Evolutionary conservation across 768 basidiomycete genomes (phyloP).

Genomic region (Asterophora parasitica): DNA sequence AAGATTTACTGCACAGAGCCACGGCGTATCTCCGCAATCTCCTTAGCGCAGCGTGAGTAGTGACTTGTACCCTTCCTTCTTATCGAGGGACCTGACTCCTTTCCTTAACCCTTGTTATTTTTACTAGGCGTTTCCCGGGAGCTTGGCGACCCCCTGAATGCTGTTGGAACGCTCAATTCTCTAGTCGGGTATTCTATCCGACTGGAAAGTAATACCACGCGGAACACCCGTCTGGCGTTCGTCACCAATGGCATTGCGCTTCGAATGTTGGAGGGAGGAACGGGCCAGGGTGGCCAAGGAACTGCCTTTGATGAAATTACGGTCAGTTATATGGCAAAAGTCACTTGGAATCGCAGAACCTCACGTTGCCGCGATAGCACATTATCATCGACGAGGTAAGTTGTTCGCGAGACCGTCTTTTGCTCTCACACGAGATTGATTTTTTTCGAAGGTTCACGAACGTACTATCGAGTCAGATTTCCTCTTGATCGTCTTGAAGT

Average conservation of each 20-base stretch:
- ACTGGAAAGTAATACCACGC: constrained; percentile 80
- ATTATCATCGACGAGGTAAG: constrained; percentile 91
- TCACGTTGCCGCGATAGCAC: constrained; percentile 46
- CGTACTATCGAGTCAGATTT: constrained; percentile 97
- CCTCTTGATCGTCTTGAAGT: constrained; percentile 87
- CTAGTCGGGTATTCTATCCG: constrained; percentile 94
- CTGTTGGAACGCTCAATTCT: constrained; percentile 71
- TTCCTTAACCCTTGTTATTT: constrained; percentile 1
- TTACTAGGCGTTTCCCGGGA: constrained; percentile 72
- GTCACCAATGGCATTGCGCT: constrained; percentile 94
- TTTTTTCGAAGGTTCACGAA: constrained; percentile 76
- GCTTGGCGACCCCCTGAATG: constrained; percentile 77
- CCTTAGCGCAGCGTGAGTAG: constrained; percentile 74
- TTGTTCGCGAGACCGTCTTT: too few species aligned
- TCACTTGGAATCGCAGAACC: constrained; percentile 1
- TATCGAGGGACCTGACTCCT: background rate
- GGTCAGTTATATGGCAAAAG: constrained; percentile 37
- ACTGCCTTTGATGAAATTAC: constrained; percentile 92
- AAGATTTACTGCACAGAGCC: constrained; percentile 96
- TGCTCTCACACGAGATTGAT: constrained; percentile 6
- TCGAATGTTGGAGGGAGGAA: constrained; percentile 91
- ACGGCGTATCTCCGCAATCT: constrained; percentile 92
- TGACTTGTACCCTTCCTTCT: background rate
- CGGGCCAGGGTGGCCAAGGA: constrained; percentile 62
- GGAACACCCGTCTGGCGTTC: constrained; percentile 74